phyloP scores from a whole-genome alignment of 2,329 filamentous ascomycete genomes.

The Xylaria sp. region DNA sequence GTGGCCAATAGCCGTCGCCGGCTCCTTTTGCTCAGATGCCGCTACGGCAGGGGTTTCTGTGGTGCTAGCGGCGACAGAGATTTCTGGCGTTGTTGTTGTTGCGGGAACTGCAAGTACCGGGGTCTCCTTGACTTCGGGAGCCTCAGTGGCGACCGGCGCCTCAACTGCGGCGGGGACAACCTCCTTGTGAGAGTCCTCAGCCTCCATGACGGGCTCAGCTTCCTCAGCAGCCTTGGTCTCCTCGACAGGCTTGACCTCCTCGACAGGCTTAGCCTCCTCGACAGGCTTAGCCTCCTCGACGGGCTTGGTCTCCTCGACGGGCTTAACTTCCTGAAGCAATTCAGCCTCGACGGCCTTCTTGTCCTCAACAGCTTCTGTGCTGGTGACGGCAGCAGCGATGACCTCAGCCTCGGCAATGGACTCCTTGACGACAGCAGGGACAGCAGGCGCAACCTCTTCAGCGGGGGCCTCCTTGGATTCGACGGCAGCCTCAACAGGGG shows the following conservation, averaged over 20 bases:
- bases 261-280: not conserved
- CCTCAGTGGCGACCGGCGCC: conserved; percentile 18
- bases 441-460: conserved; percentile 44
- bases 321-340: conserved; percentile 42
- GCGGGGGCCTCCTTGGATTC: conserved; percentile 33
- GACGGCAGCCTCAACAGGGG: not conserved
- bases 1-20: not conserved
- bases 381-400: conserved; percentile 65
- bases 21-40: not conserved
- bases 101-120: conserved; percentile 13
- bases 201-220: conserved; percentile 42
- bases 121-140: conserved; percentile 14
- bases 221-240: conserved; percentile 32
- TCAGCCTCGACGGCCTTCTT: conserved; percentile 72
- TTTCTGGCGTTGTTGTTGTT: conserved; percentile 10
- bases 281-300: not conserved
- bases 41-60: conserved; percentile 14
- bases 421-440: conserved; percentile 52
- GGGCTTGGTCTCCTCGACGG: conserved; percentile 43
- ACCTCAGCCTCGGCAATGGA: conserved; percentile 62
- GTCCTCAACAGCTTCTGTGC: conserved; percentile 63
- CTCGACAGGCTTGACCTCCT: conserved; percentile 46
- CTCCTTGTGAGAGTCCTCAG: conserved; percentile 21
- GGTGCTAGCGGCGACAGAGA: conserved; percentile 13
- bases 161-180: conserved; percentile 17